Evolutionary conservation across 2,329 filamentous ascomycete species (phyloP).

Genomic region (Monosporascus sp.): DNA sequence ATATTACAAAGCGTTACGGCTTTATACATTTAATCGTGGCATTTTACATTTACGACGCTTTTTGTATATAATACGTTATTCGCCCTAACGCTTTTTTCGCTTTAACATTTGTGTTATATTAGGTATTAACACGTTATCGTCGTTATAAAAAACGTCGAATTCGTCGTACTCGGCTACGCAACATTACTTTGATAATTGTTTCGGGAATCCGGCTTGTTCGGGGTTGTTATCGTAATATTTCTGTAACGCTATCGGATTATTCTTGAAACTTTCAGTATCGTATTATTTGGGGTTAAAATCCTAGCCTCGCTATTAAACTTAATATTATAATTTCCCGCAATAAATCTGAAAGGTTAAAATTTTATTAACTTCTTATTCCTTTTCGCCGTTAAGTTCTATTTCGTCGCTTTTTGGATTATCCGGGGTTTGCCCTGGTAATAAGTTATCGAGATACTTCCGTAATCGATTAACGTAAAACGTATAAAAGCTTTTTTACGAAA

Average conservation of each 20-base stretch:
- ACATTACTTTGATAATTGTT: neutral
- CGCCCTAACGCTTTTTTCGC: too few relatives aligned
- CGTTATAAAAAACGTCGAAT: too few relatives aligned
- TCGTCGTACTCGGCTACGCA: neutral
- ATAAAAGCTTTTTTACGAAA: neutral
- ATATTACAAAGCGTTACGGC: too few relatives aligned
- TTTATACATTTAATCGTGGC: too few relatives aligned
- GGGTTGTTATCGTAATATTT: too few relatives aligned
- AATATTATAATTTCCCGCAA: slow-evolving; percentile 34
- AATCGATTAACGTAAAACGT: neutral
- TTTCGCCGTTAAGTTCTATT: neutral
- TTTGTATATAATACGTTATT: too few relatives aligned
- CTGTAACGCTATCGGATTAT: neutral
- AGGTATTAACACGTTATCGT: neutral
- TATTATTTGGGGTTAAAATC: neutral
- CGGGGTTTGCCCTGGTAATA: neutral
- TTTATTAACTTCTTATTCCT: slow-evolving; percentile 28
- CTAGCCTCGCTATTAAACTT: slow-evolving; percentile 7
- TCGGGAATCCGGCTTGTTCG: neutral
- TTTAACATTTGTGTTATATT: too few relatives aligned
- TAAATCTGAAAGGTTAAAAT: slow-evolving; percentile 1
- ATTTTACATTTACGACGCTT: too few relatives aligned
- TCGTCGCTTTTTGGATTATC: neutral
- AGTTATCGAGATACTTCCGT: neutral
- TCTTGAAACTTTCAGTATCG: too few relatives aligned